Evolutionary conservation across 2,329 filamentous ascomycete genomes (phyloP).

Genomic region (Pseudogymnoascus sp.): DNA sequence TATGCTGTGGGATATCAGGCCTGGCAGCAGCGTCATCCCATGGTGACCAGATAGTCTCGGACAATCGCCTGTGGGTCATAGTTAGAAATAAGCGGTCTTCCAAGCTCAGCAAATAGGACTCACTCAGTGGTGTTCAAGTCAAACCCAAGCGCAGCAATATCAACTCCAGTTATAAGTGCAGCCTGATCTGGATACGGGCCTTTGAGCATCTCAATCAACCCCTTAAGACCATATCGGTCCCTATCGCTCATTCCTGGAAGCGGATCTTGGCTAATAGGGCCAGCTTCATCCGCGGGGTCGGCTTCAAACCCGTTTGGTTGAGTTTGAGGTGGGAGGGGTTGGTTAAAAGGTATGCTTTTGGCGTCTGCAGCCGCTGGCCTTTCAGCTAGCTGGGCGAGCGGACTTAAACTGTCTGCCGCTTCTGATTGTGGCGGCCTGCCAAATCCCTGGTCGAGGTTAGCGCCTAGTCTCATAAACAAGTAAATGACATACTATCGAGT

Average conservation of each 20-base stretch:
- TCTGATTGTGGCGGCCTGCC: neutral
- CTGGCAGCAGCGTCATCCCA: slow-evolving; percentile 54
- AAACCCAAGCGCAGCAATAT: slow-evolving; percentile 49
- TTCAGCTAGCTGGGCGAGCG: neutral
- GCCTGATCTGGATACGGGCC: slow-evolving; percentile 58
- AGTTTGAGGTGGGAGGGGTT: neutral
- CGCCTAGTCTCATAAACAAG: neutral
- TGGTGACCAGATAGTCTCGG: slow-evolving; percentile 53
- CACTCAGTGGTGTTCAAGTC: slow-evolving; percentile 53
- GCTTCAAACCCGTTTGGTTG: neutral
- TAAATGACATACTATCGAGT: neutral
- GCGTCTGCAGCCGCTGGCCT: neutral
- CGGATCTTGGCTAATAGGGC: slow-evolving; percentile 45
- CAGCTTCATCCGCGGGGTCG: slow-evolving; percentile 19
- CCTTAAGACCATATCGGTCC: slow-evolving; percentile 60
- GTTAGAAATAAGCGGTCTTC: slow-evolving; percentile 13
- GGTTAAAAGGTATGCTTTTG: neutral
- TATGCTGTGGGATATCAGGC: slow-evolving; percentile 50
- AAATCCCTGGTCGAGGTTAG: neutral
- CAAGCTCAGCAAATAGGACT: slow-evolving; percentile 25
- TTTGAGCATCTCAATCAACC: slow-evolving; percentile 52
- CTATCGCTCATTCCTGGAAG: slow-evolving; percentile 53
- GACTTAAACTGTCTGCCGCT: neutral
- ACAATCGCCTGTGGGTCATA: slow-evolving; percentile 33
- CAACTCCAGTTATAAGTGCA: slow-evolving; percentile 52